Evolutionary conservation across 176 grass and related monocot genomes (phyloP).

Genomic region (Zea luxurians): DNA sequence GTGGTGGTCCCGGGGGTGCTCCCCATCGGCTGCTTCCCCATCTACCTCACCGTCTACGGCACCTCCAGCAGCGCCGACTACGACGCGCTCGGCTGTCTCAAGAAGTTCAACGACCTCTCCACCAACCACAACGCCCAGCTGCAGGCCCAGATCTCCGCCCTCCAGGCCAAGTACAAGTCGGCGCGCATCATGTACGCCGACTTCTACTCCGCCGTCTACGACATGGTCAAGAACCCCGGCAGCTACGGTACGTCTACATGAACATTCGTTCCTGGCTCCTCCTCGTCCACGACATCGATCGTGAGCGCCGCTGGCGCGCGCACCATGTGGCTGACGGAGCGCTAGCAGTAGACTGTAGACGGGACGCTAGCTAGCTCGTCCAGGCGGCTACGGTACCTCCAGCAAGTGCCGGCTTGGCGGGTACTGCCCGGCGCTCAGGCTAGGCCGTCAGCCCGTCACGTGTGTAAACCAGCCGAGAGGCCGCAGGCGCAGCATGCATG

Average conservation of each 20-base stretch:
- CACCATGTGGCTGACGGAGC: too few species aligned
- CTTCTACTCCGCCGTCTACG: constrained; percentile 45
- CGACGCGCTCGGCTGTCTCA: constrained; percentile 49
- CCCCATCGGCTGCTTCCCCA: constrained; percentile 70
- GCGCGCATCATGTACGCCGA: neutral
- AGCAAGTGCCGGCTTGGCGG: neutral
- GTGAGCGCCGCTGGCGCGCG: too few species aligned
- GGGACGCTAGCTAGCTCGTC: neutral
- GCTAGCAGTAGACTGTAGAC: too few species aligned
- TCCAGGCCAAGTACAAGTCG: neutral
- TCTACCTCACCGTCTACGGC: constrained; percentile 59
- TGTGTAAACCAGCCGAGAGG: neutral
- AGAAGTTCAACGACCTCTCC: constrained; percentile 58
- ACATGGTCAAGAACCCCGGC: constrained; percentile 55
- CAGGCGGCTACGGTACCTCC: neutral
- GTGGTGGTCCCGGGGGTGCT: constrained; percentile 56
- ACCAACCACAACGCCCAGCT: constrained; percentile 51
- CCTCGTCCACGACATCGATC: too few species aligned
- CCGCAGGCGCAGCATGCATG: neutral
- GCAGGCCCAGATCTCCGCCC: neutral
- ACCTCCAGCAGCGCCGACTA: constrained; percentile 47
- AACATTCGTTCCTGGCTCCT: neutral
- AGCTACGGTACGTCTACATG: constrained; percentile 40
- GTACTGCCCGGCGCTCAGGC: neutral
- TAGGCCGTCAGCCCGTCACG: neutral